Evolutionary conservation across 1,284 basidiomycete species (phyloP).

Genomic region (Sporisorium exsertum): DNA sequence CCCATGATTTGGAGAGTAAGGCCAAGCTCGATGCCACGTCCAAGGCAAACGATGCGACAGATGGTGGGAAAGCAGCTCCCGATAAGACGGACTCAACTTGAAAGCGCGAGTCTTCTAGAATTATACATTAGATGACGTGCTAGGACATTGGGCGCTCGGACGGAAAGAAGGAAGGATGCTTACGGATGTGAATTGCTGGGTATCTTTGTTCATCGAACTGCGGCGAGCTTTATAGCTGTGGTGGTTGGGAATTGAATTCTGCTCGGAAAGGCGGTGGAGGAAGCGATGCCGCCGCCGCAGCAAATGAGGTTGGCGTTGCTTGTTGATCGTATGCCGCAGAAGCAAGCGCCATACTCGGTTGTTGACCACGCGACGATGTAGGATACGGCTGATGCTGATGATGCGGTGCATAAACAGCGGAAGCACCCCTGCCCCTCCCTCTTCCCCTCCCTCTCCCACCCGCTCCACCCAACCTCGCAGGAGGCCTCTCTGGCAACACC

Average conservation of each 20-base stretch:
- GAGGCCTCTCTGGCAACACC: slow-evolving; percentile 28
- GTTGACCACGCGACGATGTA: neutral
- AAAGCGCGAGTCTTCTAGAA: no score
- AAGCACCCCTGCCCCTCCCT: slow-evolving; percentile 19
- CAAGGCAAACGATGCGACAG: neutral
- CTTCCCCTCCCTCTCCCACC: slow-evolving; percentile 16
- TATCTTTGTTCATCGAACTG: neutral
- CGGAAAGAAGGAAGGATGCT: neutral
- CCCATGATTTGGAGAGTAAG: slow-evolving; percentile 25
- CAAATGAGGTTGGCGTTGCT: slow-evolving; percentile 17
- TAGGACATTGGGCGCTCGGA: neutral
- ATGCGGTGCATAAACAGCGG: slow-evolving; percentile 29
- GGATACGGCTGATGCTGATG: slow-evolving; percentile 21
- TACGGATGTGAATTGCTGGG: neutral
- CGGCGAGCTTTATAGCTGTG: neutral
- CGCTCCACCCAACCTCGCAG: slow-evolving; percentile 16
- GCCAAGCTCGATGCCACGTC: slow-evolving; percentile 24
- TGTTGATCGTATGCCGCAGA: neutral
- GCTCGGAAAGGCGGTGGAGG: neutral
- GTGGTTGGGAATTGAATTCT: neutral
- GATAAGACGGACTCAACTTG: neutral
- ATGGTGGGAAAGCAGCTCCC: neutral
- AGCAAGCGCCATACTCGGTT: neutral
- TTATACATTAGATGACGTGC: neutral
- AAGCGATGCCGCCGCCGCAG: slow-evolving; percentile 27